These are phyloP conservation scores for Seiridium cupressi DNA, from an alignment of 2,329 filamentous ascomycete genomes.

Conservation along the genomic window DNA sequence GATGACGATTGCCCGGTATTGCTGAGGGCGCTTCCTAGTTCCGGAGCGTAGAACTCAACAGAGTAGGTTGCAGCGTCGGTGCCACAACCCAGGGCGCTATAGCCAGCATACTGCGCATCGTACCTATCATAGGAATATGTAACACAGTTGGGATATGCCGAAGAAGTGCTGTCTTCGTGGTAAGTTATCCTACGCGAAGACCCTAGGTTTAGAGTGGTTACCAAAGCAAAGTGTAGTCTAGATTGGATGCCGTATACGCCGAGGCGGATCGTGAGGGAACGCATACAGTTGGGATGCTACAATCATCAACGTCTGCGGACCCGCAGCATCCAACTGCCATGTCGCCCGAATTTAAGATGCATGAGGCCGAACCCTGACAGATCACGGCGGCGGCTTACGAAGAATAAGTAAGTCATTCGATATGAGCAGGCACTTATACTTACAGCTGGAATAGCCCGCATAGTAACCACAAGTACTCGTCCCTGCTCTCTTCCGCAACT, in stretches of 20 bases:
- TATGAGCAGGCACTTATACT: constrained; percentile 5
- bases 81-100: constrained; percentile 25
- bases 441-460: constrained; percentile 19
- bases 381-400: constrained; percentile 1
- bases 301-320: constrained; percentile 15
- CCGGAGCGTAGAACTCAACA: constrained; percentile 15
- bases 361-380: constrained; percentile 19
- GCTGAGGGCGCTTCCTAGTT: background rate
- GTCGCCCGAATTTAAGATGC: constrained; percentile 13
- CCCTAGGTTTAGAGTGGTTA: background rate
- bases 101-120: constrained; percentile 22
- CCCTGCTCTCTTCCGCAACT: constrained; percentile 17
- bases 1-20: background rate
- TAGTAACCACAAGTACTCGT: constrained; percentile 23
- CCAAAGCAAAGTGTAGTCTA: constrained; percentile 4
- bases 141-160: constrained; percentile 23
- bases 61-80: constrained; percentile 16
- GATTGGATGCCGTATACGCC: background rate
- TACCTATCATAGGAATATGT: constrained; percentile 23
- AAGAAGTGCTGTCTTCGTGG: background rate
- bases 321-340: constrained; percentile 26
- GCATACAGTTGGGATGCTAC: constrained; percentile 25
- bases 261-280: constrained; percentile 18
- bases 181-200: background rate
- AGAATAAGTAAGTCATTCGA: background rate